Evolutionary conservation across 2,329 filamentous ascomycete species (phyloP), one percentile per base, ranked within the genome.

Genomic region (Aspergillus neoniger): DNA sequence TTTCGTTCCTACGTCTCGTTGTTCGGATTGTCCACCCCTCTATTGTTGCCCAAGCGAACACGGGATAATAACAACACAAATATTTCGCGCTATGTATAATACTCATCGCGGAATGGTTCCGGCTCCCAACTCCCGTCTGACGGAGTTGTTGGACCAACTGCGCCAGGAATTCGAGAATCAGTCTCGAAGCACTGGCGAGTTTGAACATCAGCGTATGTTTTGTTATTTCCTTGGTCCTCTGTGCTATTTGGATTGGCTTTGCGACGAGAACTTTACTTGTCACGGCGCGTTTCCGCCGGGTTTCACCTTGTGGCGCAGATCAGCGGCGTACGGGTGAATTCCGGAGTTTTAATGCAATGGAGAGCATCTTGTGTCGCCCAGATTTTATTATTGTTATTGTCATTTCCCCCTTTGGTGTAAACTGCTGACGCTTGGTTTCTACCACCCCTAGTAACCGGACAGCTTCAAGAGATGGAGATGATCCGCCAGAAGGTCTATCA

Each of bases 401-500:
- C 10, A 32, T 36, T 14, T 12, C 12, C 32, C 10, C 10, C 32
- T 7, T 5, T 28, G 21, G 12, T 48, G 56, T 38, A 21, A 30
- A 50, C 44, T 19, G 53, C 62, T 64, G 39, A 64, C 54, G 28
- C 66, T 67, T 65, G 61, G 61, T 58, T 59, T 36, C 32, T 36
- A 36, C 32, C 12, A 12, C 5, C 32, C 70, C 67, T 76, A 97
- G 95, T 98, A 74, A 88, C 91, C 60, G 86, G 88, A 53, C 95
- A 99, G 76, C 89, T 97, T 66, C 89, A 94, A 72, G 95, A 99
- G 80, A 95, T 98, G 85, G 91, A 96, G 75, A 86, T 96, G 72
- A 92, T 99, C 53, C 86, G 93, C 65, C 90, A 93, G 74, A 97
- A 96, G 79, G 91, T 99, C 62, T 97, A 92, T 73, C 87, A 91